phyloP scores from a whole-genome alignment of 148 eudicot species.

The Silene conica region DNA sequence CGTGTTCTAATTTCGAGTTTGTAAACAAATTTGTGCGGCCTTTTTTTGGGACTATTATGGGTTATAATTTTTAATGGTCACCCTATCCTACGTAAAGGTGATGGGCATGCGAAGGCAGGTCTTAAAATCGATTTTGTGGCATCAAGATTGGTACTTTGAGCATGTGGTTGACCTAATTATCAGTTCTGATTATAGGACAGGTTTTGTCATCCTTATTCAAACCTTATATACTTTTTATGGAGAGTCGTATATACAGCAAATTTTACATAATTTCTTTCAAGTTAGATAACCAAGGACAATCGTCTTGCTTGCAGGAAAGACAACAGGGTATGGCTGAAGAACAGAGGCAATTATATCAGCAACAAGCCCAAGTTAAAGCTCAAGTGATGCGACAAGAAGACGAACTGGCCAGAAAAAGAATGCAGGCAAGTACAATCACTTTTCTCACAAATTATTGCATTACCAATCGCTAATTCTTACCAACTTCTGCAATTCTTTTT shows the following conservation, averaged over 20 bases:
- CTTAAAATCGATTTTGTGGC: background rate
- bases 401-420: slow-evolving; percentile 83
- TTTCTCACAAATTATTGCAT: background rate
- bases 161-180: background rate
- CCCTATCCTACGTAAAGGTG: background rate
- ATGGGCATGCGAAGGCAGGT: background rate
- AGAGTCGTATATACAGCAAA: background rate
- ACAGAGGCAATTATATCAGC: slow-evolving; percentile 73
- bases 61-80: background rate
- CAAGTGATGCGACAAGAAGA: slow-evolving; percentile 89
- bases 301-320: slow-evolving; percentile 55
- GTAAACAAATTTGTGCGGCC: too few species aligned
- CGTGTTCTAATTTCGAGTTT: too few species aligned
- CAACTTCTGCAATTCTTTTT: background rate
- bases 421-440: slow-evolving; percentile 54
- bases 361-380: slow-evolving; percentile 82
- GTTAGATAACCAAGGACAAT: background rate
- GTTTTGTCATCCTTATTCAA: background rate
- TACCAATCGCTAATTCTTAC: too few species aligned
- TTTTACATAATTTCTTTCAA: background rate
- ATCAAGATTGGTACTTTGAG: slow-evolving; percentile 5
- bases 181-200: background rate
- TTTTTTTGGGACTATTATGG: too few species aligned
- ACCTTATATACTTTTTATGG: background rate
- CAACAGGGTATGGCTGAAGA: slow-evolving; percentile 78